phyloP scores from a whole-genome alignment of 208 protist species.

The Trypanosoma lewisi region DNA sequence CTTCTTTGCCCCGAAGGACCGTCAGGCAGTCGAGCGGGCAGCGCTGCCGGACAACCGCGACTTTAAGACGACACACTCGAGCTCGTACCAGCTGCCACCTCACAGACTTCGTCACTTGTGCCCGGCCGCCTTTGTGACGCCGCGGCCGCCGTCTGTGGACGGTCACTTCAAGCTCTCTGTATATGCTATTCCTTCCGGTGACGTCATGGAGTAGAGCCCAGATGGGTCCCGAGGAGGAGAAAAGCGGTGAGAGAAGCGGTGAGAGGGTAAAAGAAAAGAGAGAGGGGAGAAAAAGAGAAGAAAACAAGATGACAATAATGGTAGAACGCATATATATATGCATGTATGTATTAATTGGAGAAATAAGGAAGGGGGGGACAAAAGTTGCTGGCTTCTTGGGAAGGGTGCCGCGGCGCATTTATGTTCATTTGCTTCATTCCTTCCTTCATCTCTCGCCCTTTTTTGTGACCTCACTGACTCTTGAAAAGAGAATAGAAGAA shows the following conservation, averaged over 20 bases:
- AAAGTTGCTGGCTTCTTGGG: too few relatives aligned
- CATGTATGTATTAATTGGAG: slow-evolving; percentile 13
- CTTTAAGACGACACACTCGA: slow-evolving; percentile 70
- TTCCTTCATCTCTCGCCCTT: too few relatives aligned
- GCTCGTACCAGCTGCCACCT: slow-evolving; percentile 62
- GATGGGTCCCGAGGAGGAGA: too few relatives aligned
- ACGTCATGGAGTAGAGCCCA: slow-evolving; percentile 38
- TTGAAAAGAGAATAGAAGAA: too few relatives aligned
- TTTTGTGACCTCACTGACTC: too few relatives aligned
- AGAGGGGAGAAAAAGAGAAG: slow-evolving; percentile 4
- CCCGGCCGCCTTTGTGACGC: slow-evolving; percentile 64
- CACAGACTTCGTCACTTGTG: slow-evolving; percentile 62
- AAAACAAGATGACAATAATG: neutral
- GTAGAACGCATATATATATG: slow-evolving; percentile 17
- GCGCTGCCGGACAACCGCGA: slow-evolving; percentile 75
- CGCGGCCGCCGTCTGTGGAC: slow-evolving; percentile 70
- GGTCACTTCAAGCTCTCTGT: slow-evolving; percentile 87
- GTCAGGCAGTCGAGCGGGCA: slow-evolving; percentile 18
- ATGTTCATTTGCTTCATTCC: too few relatives aligned
- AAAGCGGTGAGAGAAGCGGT: neutral
- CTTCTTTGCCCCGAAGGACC: slow-evolving; percentile 31
- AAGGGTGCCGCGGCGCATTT: too few relatives aligned
- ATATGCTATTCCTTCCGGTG: slow-evolving; percentile 79
- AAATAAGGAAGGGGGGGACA: too few relatives aligned
- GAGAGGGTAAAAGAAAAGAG: neutral